phyloP scores from a whole-genome alignment of 108 stramenopile genomes.

The Nannochloropsis salina region DNA sequence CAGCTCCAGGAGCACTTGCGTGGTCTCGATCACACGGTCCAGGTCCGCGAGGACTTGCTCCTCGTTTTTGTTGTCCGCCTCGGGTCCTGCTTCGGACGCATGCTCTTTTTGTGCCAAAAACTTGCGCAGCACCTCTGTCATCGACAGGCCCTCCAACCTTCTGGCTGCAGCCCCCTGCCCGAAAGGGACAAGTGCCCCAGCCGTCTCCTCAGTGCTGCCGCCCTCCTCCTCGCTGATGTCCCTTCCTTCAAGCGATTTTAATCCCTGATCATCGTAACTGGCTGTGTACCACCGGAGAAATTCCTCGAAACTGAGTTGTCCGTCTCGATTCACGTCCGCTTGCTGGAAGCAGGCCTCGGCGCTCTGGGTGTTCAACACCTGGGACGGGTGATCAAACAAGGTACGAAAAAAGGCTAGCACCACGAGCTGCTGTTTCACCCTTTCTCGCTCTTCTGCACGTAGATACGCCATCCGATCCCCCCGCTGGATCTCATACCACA shows the following conservation, averaged over 20 bases:
- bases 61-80: neutral
- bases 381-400: neutral
- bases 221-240: neutral
- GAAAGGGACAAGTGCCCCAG: neutral
- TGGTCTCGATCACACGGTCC: constrained; percentile 17
- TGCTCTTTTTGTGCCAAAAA: neutral
- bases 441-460: neutral
- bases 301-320: constrained; percentile 7
- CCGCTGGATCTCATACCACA: neutral
- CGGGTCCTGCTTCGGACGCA: neutral
- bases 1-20: neutral
- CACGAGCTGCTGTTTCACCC: neutral
- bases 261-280: neutral
- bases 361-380: neutral
- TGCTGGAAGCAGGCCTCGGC: constrained; percentile 17
- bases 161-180: neutral
- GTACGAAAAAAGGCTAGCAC: constrained; percentile 13
- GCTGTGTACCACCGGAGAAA: constrained; percentile 16
- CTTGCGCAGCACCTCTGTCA: neutral
- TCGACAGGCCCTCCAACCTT: neutral
- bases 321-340: constrained; percentile 21
- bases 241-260: neutral
- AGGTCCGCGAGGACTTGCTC: neutral
- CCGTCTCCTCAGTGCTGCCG: neutral
- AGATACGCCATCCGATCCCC: neutral